phyloP scores from a whole-genome alignment of 495 filamentous ascomycete species.

The Corynascus novoguineensis region DNA sequence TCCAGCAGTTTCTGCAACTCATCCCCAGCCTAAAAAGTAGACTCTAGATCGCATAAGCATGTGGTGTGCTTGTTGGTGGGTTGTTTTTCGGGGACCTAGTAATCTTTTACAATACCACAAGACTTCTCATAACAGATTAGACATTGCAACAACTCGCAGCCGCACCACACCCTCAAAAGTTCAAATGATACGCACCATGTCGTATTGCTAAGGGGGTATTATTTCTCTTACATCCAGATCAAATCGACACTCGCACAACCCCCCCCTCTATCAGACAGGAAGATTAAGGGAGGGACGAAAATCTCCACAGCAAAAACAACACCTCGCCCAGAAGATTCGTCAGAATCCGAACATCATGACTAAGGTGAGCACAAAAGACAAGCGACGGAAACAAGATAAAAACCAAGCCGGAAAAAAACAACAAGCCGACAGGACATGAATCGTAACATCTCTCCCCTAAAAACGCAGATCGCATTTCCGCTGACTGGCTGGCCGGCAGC shows the following conservation, averaged over 20 bases:
- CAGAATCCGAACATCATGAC: background rate
- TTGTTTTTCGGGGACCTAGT: too few species aligned
- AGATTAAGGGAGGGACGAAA: background rate
- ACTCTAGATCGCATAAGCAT: too few species aligned
- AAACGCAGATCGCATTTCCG: background rate
- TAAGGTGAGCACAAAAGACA: background rate
- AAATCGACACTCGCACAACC: background rate
- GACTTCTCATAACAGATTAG: too few species aligned
- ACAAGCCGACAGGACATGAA: background rate
- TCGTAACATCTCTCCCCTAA: background rate
- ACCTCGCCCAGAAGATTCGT: background rate
- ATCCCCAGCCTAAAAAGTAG: too few species aligned
- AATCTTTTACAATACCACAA: too few species aligned
- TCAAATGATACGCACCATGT: too few species aligned
- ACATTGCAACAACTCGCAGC: background rate
- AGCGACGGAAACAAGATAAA: background rate
- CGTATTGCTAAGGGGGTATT: background rate
- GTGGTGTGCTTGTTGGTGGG: too few species aligned
- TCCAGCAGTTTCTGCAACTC: too few species aligned
- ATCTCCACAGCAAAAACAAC: background rate
- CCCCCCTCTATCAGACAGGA: background rate
- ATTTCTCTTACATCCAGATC: background rate
- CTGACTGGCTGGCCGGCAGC: background rate
- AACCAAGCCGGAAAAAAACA: background rate
- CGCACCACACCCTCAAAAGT: too few species aligned